These are phyloP conservation scores for Triticum turgidum DNA, from an alignment of 176 grass and related monocot species.

Conservation along the genomic window DNA sequence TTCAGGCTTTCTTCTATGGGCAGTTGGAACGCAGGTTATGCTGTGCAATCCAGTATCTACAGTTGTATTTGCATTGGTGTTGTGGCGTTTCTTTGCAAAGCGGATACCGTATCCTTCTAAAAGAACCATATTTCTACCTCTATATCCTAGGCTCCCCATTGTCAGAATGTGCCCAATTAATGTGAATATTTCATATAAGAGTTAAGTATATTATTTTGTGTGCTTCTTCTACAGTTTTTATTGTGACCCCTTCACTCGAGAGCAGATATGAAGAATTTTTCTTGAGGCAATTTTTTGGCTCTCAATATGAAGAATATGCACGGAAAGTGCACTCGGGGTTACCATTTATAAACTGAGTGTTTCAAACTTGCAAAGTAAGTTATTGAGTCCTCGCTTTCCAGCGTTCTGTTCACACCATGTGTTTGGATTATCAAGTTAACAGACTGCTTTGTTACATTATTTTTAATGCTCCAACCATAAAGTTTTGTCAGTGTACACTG, in stretches of 20 bases:
- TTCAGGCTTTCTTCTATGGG: constrained; percentile 87
- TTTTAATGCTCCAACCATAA: neutral
- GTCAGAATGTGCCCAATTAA: neutral
- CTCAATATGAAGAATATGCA: constrained; percentile 71
- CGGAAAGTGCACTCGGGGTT: constrained; percentile 69
- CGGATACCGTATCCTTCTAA: constrained; percentile 87
- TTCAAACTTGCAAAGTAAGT: constrained; percentile 39
- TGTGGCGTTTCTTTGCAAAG: constrained; percentile 77
- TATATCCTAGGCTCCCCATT: neutral
- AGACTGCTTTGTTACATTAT: neutral
- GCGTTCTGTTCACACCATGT: constrained; percentile 11
- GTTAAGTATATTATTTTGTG: neutral
- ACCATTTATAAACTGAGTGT: constrained; percentile 80
- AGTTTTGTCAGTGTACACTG: neutral
- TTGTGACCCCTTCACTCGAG: constrained; percentile 54
- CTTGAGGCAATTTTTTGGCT: constrained; percentile 92
- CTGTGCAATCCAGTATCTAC: constrained; percentile 84
- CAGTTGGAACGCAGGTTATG: constrained; percentile 90
- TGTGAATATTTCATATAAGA: constrained; percentile 11
- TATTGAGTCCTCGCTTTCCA: neutral
- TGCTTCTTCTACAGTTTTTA: constrained; percentile 16
- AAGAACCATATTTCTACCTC: neutral
- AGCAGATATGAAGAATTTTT: constrained; percentile 94
- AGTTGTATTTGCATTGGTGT: constrained; percentile 52
- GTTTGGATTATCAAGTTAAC: neutral